Evolutionary conservation across 202 grass and related monocot genomes (phyloP), one percentile per base, ranked within the genome.

Genomic region (Elaeis oleifera): DNA sequence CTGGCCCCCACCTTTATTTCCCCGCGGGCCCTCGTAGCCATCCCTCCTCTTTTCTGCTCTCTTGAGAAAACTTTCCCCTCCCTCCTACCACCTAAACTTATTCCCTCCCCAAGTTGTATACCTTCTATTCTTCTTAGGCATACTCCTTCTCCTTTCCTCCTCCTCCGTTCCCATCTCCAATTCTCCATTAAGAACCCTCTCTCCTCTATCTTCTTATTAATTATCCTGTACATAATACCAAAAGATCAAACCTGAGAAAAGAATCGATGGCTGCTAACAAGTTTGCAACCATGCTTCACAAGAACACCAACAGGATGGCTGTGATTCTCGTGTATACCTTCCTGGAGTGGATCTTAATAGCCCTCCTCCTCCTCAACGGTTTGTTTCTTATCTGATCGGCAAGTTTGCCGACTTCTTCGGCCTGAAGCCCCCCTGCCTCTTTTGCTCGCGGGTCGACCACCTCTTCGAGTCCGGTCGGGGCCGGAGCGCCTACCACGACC

Each of bases 291-390:
- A 63, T 60, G 64, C 64, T 94, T 60, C 63, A 79, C 75, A 81
- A 55, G 71, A 80, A 23, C 83, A 71, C 62, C 66, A 64, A 85
- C 61, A 82, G 76, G 70, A 67, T 80, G 11, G 76, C 80, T 57
- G 56, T 80, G 65, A 53, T 84, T 60, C 87, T 99, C 50, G 63
- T 84, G 27, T 70, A 89, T 80, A 79, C 88, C 53, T 69, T 99
- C 74, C 82, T 99, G 24, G 94, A 99, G 62, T 99, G 94, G 94
- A 84, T 89, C 69, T 85, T 99, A 25, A 99, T 99, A 61, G 74
- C 63, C 69, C 82, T 99, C 39, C 94, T 99, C 74, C 82, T 99
- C 62, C 74, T 87, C 78, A 89, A 99, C 70, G 88, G 94, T 53
- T 66, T 99, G 29, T 89, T 99, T 89, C 88, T 63, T 78, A 84